Conservation (phyloP, 1,284 basidiomycete species). For the Ceratobasidium sp. region DNA sequence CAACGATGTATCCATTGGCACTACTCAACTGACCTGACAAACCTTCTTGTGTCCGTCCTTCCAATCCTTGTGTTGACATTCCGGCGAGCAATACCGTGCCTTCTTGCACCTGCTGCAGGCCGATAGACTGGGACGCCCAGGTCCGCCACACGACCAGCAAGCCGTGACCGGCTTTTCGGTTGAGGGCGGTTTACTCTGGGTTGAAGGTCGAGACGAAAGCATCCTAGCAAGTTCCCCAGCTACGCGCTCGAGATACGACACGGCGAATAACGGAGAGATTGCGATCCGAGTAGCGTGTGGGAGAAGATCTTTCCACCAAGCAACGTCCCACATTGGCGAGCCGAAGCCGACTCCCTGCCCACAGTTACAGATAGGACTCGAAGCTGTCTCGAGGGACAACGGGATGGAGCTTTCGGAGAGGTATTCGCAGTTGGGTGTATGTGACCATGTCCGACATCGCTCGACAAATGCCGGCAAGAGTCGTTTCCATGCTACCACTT, state of each 20-base stretch:
- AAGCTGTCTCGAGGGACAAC: conserved; percentile 54
- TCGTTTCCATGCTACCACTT: conserved; percentile 62
- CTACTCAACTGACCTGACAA: conserved; percentile 36
- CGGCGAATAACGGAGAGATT: conserved; percentile 64
- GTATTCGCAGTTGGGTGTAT: conserved; percentile 64
- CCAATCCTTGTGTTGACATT: conserved; percentile 65
- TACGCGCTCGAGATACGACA: conserved; percentile 62
- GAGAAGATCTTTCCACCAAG: conserved; percentile 57
- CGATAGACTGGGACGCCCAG: conserved; percentile 54
- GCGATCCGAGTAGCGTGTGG: conserved; percentile 64
- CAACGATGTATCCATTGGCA: too few species aligned
- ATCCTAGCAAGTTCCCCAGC: conserved; percentile 50
- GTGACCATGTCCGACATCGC: conserved; percentile 67
- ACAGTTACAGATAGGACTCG: conserved; percentile 64
- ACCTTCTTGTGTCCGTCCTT: conserved; percentile 58
- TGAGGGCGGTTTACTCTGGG: conserved; percentile 23
- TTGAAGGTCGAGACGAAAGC: not conserved
- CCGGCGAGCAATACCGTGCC: conserved; percentile 61
- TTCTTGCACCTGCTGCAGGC: conserved; percentile 59
- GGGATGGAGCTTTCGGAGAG: conserved; percentile 55
- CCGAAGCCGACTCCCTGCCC: conserved; percentile 62
- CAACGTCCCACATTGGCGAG: conserved; percentile 46
- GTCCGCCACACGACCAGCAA: conserved; percentile 55
- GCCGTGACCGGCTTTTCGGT: not conserved
- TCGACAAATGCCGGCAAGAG: conserved; percentile 65